Percentiles rank a stretch among this genome's conserved stretches.
phyloP scores from a whole-genome alignment of 805 yeast genomes.

The Monosporozyma aerobia region DNA sequence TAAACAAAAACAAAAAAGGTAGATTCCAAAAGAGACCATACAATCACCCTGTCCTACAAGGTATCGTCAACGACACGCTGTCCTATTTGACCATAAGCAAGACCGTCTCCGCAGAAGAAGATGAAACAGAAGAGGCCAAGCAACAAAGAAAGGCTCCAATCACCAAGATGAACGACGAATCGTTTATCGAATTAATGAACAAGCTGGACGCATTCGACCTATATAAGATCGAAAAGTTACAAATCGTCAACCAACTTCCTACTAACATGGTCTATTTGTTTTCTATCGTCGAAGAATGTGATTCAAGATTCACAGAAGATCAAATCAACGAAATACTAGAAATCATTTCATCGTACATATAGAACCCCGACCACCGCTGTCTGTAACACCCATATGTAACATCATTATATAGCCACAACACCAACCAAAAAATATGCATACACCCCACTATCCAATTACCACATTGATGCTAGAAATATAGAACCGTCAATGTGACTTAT shows the following conservation, averaged over 20 bases:
- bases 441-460: background rate
- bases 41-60: slow-evolving; percentile 30
- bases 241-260: slow-evolving; percentile 75
- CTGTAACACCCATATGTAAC: background rate
- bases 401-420: background rate
- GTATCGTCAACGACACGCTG: slow-evolving; percentile 29
- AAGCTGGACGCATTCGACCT: slow-evolving; percentile 38
- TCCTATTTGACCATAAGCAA: slow-evolving; percentile 19
- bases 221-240: slow-evolving; percentile 76
- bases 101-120: slow-evolving; percentile 13
- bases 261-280: slow-evolving; percentile 68
- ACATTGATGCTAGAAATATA: no score
- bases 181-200: slow-evolving; percentile 25
- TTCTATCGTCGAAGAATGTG: slow-evolving; percentile 86
- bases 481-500: no score
- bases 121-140: slow-evolving; percentile 8
- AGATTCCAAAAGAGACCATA: slow-evolving; percentile 18
- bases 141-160: slow-evolving; percentile 18
- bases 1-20: slow-evolving; percentile 10
- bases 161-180: slow-evolving; percentile 22
- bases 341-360: slow-evolving; percentile 37
- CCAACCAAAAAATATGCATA: background rate
- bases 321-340: slow-evolving; percentile 51
- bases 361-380: background rate
- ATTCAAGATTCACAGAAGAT: slow-evolving; percentile 66